Conservation (phyloP, 2,329 filamentous ascomycete genomes). For the Didymella lethalis region DNA sequence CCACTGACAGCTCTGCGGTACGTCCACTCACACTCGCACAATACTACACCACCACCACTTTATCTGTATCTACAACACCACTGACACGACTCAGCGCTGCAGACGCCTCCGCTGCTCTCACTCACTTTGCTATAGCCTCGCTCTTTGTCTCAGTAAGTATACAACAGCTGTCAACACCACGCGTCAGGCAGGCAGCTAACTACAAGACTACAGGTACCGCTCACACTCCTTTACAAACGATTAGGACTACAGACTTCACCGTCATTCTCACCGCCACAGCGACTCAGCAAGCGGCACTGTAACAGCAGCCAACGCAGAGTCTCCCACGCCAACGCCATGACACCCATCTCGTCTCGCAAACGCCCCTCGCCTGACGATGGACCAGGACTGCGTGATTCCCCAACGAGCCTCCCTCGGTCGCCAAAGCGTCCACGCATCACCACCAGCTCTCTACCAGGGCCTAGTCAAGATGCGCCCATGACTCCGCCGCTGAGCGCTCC, state of each 20-base stretch:
- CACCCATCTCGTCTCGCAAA: slow-evolving; percentile 15
- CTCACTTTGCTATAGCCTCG: slow-evolving; percentile 9
- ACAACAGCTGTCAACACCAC: neutral
- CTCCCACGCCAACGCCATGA: slow-evolving; percentile 8
- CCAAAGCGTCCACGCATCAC: slow-evolving; percentile 7
- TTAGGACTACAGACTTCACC: neutral
- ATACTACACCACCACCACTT: neutral
- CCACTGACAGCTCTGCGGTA: slow-evolving; percentile 3
- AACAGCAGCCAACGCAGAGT: neutral
- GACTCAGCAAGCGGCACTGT: neutral
- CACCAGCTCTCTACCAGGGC: neutral
- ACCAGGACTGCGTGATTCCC: neutral
- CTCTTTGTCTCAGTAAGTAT: slow-evolving; percentile 4
- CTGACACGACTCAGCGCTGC: neutral
- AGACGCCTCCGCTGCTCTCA: slow-evolving; percentile 5
- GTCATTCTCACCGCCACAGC: slow-evolving; percentile 8
- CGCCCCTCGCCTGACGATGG: slow-evolving; percentile 8
- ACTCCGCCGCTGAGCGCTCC: slow-evolving; percentile 26
- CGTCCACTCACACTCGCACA: neutral
- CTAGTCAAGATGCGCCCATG: neutral
- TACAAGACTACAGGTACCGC: slow-evolving; percentile 1
- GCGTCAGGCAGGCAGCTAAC: slow-evolving; percentile 3
- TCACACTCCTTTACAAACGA: slow-evolving; percentile 1
- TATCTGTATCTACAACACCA: neutral
- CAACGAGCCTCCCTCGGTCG: neutral